Base-by-base conservation (phyloP, 805 yeast species). In the Kazachstania viticola region DNA sequence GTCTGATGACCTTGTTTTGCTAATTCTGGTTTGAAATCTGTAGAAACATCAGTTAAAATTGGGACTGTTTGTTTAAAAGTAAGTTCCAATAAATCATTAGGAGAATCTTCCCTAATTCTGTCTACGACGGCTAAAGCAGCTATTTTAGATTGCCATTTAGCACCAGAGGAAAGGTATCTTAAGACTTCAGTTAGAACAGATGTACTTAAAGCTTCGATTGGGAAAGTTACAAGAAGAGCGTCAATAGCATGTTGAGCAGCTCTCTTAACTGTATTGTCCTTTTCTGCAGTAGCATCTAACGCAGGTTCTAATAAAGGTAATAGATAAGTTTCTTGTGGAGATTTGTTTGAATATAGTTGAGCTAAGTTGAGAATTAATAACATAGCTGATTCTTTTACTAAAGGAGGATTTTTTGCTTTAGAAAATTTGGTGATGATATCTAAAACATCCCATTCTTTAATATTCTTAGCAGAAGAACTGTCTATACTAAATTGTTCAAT, bases 1-100 rank as follows among this genome's bases (percentile, higher is more conserved):
- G 83, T 69, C 46, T 71, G 69, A 45, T 75, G 62, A 44, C 96
- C 97, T 36, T 74, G 83, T 46, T 79, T 76, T 17, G 95, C 85
- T 35, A 91, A 69, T 61, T 88, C 98, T 2, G 96, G 95, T 65
- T 88, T 88, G 71, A 91, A 84, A 56, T 88, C 98, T 35, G 94
- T 88, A 42, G 95, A 73, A 62, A 78, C 71, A 59, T 83, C 94
- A 21, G 94, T 83, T 48, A 88, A 67, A 8, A 80, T 69, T 24
- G 98, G 97, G 21, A 88, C 73, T 4, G 83, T 71, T 34, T 69
- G 71, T 38, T 76, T 75, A 58, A 88, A 88, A 45, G 77, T 75
- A 51, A 77, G 56, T 60, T 88, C 95, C 44, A 88, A 64, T 47
- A 82, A 67, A 61, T 91, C 97, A 25, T 79, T 73, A 35, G 95